Conservation (phyloP, 768 basidiomycete genomes). For the Rubroboletus pulcherrimus region DNA sequence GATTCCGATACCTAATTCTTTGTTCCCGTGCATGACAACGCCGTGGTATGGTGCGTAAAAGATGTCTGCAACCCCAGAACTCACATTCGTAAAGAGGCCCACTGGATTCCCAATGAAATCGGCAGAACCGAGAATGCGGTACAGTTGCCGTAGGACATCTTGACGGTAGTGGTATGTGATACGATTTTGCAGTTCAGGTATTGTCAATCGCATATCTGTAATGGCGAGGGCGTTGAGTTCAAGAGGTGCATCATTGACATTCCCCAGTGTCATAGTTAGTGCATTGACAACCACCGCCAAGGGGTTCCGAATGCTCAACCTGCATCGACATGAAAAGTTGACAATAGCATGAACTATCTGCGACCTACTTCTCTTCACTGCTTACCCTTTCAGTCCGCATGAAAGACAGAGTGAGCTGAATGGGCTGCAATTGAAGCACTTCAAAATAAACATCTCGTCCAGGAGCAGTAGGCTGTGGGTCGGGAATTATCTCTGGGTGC, state of each 20-base stretch:
- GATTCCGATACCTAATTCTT: constrained; percentile 89
- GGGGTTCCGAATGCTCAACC: constrained; percentile 81
- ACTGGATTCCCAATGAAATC: constrained; percentile 97
- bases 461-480: constrained; percentile 59
- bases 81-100: constrained; percentile 96
- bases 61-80: constrained; percentile 95
- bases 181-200: constrained; percentile 79
- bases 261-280: constrained; percentile 94
- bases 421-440: constrained; percentile 90
- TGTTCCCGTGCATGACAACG: constrained; percentile 93
- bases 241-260: constrained; percentile 92
- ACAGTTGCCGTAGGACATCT: constrained; percentile 89
- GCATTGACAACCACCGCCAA: constrained; percentile 91
- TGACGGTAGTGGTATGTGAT: constrained; percentile 91
- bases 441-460: constrained; percentile 94
- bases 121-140: constrained; percentile 95
- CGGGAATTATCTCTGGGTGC: constrained; percentile 62
- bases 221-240: constrained; percentile 92
- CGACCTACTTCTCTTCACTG: constrained; percentile 83
- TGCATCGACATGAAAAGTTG: constrained; percentile 24
- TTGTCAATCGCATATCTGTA: constrained; percentile 87
- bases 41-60: constrained; percentile 99
- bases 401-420: constrained; percentile 89
- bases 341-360: background rate
- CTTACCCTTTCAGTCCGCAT: constrained; percentile 95